Evolutionary conservation across 352 stramenopile genomes (phyloP), one percentile per base, ranked within the genome.

Genomic region (Stramenopiles sp.): DNA sequence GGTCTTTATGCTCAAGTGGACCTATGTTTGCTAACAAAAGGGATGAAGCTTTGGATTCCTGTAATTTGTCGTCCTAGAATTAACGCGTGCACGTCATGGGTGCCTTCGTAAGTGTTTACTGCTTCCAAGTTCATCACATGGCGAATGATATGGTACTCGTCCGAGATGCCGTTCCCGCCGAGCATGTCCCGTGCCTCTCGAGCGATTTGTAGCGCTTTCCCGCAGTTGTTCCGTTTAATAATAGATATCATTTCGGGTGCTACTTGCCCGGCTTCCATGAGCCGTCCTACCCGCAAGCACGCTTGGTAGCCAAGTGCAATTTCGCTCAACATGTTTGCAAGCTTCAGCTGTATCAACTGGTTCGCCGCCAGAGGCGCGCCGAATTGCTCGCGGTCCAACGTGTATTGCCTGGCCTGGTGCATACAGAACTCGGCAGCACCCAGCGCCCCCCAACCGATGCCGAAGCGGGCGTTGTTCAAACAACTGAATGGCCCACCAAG

Each of bases 51-150:
- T 31, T 90, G 87, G 73, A 98, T 91, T 25, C 90, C 93, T 4
- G 94, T 98, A 82, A 98, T 97, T 69, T 91, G 92, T 25, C 92
- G 85, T 31, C 94, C 94, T 1, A 98, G 84, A 79, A 98, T 97
- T n/a, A 98, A 84, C 37, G 93, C 93, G 81, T 98, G 94, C 36
- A 98, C 86, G 81, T 98, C 94, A 80, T 98, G 93, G 32, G 94
- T 98, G 68, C 94, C 94, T 83, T 98, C 94, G 83, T 98, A 98
- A 25, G 94, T 98, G 84, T 98, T 98, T 35, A 98, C 94, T 30
- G 94, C 92, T 82, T 98, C 94, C 48, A 98, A 83, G 78, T 98
- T 98, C 79, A 97, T 92, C 33, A 94, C 81, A 80, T 98, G 94
- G 63, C 94, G 89, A 77, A 98, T 98, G 74, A 98, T 84, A 80